Evolutionary conservation across 805 yeast genomes (phyloP).

Genomic region (Yarrowia keelungensis): DNA sequence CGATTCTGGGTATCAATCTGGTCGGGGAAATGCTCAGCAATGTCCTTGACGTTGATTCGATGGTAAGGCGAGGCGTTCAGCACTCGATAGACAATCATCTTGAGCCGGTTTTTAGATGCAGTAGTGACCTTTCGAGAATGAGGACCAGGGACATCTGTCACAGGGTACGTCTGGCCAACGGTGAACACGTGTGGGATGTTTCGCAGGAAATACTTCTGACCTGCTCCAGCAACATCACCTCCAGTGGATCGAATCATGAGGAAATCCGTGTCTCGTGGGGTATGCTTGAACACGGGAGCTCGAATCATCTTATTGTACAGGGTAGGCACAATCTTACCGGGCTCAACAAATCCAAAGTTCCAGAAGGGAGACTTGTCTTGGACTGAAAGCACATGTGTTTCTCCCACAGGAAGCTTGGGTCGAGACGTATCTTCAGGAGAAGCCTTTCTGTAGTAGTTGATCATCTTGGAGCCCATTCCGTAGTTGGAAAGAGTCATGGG

Average conservation of each 20-base stretch:
- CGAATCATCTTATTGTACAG: constrained; percentile 88
- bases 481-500: constrained; percentile 84
- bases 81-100: constrained; percentile 91
- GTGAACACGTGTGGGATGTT: constrained; percentile 75
- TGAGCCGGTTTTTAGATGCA: constrained; percentile 85
- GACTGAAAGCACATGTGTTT: constrained; percentile 93
- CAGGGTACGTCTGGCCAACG: constrained; percentile 93
- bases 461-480: constrained; percentile 95
- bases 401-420: constrained; percentile 89
- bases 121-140: constrained; percentile 95
- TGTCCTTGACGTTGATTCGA: constrained; percentile 83
- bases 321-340: constrained; percentile 93
- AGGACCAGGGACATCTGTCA: constrained; percentile 95
- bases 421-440: constrained; percentile 80
- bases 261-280: constrained; percentile 78
- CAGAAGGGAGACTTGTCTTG: constrained; percentile 97
- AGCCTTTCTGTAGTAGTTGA: constrained; percentile 89
- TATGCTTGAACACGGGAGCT: constrained; percentile 93
- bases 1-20: constrained; percentile 97
- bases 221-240: constrained; percentile 56
- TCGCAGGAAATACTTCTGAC: constrained; percentile 72
- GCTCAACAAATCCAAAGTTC: constrained; percentile 97
- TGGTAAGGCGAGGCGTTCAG: constrained; percentile 76
- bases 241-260: constrained; percentile 80
- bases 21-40: constrained; percentile 92